Evolutionary conservation across 2,329 filamentous ascomycete genomes (phyloP), one percentile per base, ranked within the genome.

Genomic region (Neoarthrinium moseri): DNA sequence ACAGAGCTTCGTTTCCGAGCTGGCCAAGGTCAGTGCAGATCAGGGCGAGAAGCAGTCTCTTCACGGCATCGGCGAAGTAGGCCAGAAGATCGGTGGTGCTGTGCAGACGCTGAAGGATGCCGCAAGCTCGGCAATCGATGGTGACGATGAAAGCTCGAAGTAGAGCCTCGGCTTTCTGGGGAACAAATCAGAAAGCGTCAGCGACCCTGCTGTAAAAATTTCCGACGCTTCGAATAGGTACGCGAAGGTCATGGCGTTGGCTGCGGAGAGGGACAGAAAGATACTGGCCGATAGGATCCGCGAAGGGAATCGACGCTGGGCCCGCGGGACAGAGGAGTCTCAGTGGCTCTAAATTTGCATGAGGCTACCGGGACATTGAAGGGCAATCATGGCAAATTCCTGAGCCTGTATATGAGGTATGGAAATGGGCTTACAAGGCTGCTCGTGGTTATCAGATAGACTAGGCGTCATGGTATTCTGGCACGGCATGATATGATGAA

Each of bases 1-100:
- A 21, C 83, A 91, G 65, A 91, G 87, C 54, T 97, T 97, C 63
- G 91, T 96, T 41, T 81, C 81, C 11, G 92, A 96, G 68, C 78
- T 97, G 66, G 77, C 69, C n/a, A 72, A 76, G 32, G 70, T 81
- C 29, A 71, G 64, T 38, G 55, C 66, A 12, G 68, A 68, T 35
- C 64, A 63, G 35, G 46, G 55, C 15, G 29, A 64, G 58, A 58
- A 55, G 49, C 39, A 49, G 22, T 12, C 34, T 26, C 12, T 23
- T 24, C 12, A 17, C 15, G 15, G 38, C 13, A 21, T 46, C 12
- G 36, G 41, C 32, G 34, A 46, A 22, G 33, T 20, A 24, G 26
- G 33, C 10, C 33, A 46, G n/a, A 43, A 26, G 13, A 29, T 43
- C 18, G n/a, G 27, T 12, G 41, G 20, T 15, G 36, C 39, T 7